These are phyloP conservation scores for Dioscorea zingiberensis DNA, from an alignment of 106 monocot genomes.

Conservation along the genomic window DNA sequence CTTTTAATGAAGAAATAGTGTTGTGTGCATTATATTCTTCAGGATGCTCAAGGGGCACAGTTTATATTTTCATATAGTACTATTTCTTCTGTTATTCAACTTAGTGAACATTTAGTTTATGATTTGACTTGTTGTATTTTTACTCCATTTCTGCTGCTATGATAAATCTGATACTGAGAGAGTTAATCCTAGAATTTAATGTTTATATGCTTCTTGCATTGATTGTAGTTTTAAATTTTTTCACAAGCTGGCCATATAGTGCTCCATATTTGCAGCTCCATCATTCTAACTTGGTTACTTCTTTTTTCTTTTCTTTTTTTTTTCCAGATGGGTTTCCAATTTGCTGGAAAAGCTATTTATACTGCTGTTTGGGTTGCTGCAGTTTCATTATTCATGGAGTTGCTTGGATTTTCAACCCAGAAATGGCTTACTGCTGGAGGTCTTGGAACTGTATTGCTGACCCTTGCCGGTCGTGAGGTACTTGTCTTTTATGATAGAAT, in stretches of 20 bases:
- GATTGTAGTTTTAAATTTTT: not conserved
- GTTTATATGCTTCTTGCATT: not conserved
- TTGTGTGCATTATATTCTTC: too few species aligned
- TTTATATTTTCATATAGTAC: too few species aligned
- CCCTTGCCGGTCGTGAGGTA: slow-evolving; percentile 99
- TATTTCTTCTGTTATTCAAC: too few species aligned
- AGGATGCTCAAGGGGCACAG: too few species aligned
- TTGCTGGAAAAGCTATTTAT: slow-evolving; percentile 83
- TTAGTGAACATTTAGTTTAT: too few species aligned
- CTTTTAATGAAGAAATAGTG: too few species aligned
- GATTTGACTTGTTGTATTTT: too few species aligned
- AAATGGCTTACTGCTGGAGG: slow-evolving; percentile 99
- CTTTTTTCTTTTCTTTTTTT: not conserved
- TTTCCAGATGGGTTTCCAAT: slow-evolving; percentile 87
- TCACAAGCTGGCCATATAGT: not conserved
- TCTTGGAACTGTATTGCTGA: slow-evolving; percentile 91
- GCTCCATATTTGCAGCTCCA: not conserved
- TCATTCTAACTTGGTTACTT: not conserved
- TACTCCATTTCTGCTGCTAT: not conserved
- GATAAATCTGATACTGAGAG: too few species aligned
- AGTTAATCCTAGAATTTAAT: too few species aligned
- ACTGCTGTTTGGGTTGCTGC: slow-evolving; percentile 93
- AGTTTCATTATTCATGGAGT: slow-evolving; percentile 87
- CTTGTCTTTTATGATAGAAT: not conserved
- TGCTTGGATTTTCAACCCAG: slow-evolving; percentile 93